These are phyloP conservation scores for Grifola frondosa DNA, from an alignment of 1,284 basidiomycete species.

Conservation along the genomic window DNA sequence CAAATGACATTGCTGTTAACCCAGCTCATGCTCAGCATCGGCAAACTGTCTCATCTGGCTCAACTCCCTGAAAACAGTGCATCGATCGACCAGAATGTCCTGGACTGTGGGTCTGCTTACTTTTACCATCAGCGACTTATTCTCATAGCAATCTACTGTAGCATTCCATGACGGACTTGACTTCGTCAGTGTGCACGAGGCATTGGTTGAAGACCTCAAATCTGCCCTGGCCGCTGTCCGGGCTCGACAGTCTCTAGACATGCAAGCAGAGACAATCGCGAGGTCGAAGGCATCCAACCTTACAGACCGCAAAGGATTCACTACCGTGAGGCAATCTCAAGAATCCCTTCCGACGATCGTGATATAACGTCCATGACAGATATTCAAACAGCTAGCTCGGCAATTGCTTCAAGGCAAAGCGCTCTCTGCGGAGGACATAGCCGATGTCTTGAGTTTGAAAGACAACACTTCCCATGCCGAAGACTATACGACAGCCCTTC, in stretches of 20 bases:
- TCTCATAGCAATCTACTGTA: conserved; percentile 27
- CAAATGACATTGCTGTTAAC: no score
- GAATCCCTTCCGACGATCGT: not conserved
- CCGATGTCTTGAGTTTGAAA: conserved; percentile 72
- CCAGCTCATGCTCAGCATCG: conserved; percentile 88
- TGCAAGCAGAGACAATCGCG: conserved; percentile 61
- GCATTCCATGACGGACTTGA: conserved; percentile 75
- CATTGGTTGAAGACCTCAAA: conserved; percentile 59
- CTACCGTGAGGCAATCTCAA: conserved; percentile 39
- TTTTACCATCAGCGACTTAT: not conserved
- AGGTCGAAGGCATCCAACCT: conserved; percentile 53
- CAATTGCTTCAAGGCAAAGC: conserved; percentile 69
- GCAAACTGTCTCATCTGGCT: conserved; percentile 84
- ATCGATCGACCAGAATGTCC: conserved; percentile 42
- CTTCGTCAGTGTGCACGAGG: conserved; percentile 72
- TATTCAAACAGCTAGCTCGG: conserved; percentile 65
- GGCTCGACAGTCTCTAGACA: conserved; percentile 62
- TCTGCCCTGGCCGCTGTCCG: conserved; percentile 46
- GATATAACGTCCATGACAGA: conserved; percentile 33
- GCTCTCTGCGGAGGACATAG: conserved; percentile 64
- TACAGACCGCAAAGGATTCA: conserved; percentile 42
- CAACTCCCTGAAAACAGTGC: conserved; percentile 62
- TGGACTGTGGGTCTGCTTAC: conserved; percentile 49
- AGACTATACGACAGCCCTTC: conserved; percentile 65
- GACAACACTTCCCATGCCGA: conserved; percentile 56